Evolutionary conservation across 345 rosid genomes (phyloP).

Genomic region (Murraya koenigii): DNA sequence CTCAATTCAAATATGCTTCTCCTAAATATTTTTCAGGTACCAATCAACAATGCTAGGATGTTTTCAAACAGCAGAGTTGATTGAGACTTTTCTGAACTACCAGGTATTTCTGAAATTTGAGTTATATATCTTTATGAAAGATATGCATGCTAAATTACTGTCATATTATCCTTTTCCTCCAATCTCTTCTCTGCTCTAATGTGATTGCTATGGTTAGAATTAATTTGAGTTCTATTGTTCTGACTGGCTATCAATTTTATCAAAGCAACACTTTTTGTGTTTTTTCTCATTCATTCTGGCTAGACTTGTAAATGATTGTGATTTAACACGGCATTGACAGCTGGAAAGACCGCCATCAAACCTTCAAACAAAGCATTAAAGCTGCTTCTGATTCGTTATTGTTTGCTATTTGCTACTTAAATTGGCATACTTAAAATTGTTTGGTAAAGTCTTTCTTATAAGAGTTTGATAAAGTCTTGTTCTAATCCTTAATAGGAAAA

Average conservation of each 20-base stretch:
- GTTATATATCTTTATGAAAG: background rate
- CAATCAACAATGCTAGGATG: slow-evolving; percentile 92
- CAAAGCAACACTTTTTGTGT: background rate
- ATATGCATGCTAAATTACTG: background rate
- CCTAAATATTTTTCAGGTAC: slow-evolving; percentile 54
- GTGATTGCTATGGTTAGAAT: background rate
- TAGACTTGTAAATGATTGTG: background rate
- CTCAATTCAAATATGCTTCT: background rate
- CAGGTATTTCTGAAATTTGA: slow-evolving; percentile 51
- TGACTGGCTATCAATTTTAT: background rate
- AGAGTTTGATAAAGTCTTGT: too few species aligned
- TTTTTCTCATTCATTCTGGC: background rate
- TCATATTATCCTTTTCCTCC: background rate
- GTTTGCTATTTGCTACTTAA: background rate
- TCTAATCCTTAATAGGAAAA: background rate
- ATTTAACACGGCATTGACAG: background rate
- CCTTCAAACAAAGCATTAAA: too few species aligned
- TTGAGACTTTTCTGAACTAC: slow-evolving; percentile 98
- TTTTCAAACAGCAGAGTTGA: slow-evolving; percentile 89
- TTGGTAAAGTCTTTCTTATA: too few species aligned
- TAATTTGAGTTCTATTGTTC: background rate
- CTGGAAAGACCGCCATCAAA: too few species aligned
- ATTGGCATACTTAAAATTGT: background rate
- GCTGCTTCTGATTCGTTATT: background rate
- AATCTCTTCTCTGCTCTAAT: background rate